A percentile compares a stretch with the other conserved stretches of the same genome.
These are phyloP conservation scores for Yamadazyma kanchanaburiensis DNA, from an alignment of 1,139 yeast genomes.

Conservation along the genomic window DNA sequence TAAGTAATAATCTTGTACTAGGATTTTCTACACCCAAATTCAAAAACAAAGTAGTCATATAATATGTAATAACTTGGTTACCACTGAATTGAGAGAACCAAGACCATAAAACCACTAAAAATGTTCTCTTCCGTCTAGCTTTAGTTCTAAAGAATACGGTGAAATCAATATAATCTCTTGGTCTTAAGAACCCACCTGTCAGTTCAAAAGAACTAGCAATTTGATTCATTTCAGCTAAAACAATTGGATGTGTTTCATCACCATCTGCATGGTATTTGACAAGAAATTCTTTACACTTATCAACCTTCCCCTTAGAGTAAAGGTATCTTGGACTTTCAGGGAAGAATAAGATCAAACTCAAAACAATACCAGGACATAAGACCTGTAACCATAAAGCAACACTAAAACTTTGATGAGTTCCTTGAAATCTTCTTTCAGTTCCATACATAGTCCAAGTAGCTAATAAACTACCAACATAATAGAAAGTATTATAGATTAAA, in stretches of 20 bases:
- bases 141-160: slow-evolving; percentile 1
- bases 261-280: slow-evolving; percentile 19
- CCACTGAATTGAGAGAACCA: too few relatives aligned
- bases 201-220: slow-evolving; percentile 12
- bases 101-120: slow-evolving; percentile 1
- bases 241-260: slow-evolving; percentile 15
- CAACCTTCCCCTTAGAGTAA: slow-evolving; percentile 33
- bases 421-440: slow-evolving; percentile 11
- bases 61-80: slow-evolving; percentile 18
- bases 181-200: slow-evolving; percentile 3
- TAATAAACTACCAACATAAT: slow-evolving; percentile 18
- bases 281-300: slow-evolving; percentile 29
- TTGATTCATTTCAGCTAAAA: slow-evolving; percentile 18
- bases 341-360: slow-evolving; percentile 23
- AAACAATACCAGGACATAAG: slow-evolving; percentile 13
- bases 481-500: slow-evolving; percentile 17
- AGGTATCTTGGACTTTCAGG: slow-evolving; percentile 63
- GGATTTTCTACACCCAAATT: slow-evolving; percentile 16
- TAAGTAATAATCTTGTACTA: slow-evolving; percentile 16
- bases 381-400: slow-evolving; percentile 15
- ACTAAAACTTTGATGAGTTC: slow-evolving; percentile 11
- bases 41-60: slow-evolving; percentile 16
- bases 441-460: slow-evolving; percentile 22
- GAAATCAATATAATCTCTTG: slow-evolving; percentile 3
- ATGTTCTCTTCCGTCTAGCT: slow-evolving; percentile 1